These are phyloP conservation scores for Gracilariopsis chorda DNA, from an alignment of 23 red algal species.

Conservation along the genomic window DNA sequence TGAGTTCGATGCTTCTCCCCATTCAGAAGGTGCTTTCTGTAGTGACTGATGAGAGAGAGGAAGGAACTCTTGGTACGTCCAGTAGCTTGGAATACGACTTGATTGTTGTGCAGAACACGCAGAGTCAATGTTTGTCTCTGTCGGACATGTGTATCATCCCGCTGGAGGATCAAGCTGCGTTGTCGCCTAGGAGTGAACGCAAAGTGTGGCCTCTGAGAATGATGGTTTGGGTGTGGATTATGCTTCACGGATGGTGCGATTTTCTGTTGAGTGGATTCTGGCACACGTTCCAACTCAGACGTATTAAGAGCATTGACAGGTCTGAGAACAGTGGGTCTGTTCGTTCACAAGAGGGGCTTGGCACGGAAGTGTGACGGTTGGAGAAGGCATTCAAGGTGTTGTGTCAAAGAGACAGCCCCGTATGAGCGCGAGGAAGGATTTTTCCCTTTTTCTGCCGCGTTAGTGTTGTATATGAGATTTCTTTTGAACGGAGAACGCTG, in stretches of 20 bases:
- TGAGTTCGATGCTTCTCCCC: neutral
- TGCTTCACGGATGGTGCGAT: neutral
- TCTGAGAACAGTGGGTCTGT: too few relatives aligned
- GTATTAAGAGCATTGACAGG: too few relatives aligned
- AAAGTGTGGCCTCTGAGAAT: neutral
- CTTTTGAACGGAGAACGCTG: too few relatives aligned
- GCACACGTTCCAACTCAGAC: too few relatives aligned
- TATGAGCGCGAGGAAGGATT: too few relatives aligned
- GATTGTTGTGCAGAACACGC: neutral
- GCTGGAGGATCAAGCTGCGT: neutral
- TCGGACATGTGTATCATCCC: conserved; percentile 17
- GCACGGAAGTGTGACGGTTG: too few relatives aligned
- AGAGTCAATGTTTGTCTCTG: neutral
- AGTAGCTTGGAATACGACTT: neutral
- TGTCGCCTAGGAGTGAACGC: neutral
- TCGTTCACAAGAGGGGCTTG: too few relatives aligned
- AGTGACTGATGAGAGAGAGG: neutral
- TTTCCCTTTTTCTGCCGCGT: too few relatives aligned
- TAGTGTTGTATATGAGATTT: too few relatives aligned
- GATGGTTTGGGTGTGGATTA: neutral
- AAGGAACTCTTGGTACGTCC: neutral
- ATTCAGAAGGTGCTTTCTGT: neutral
- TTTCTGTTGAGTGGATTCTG: neutral
- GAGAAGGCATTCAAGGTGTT: too few relatives aligned
- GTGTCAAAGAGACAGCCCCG: too few relatives aligned